Percentiles rank a stretch among this genome's conserved stretches.
phyloP scores from a whole-genome alignment of 495 filamentous ascomycete genomes.

The Immersiella caudata region DNA sequence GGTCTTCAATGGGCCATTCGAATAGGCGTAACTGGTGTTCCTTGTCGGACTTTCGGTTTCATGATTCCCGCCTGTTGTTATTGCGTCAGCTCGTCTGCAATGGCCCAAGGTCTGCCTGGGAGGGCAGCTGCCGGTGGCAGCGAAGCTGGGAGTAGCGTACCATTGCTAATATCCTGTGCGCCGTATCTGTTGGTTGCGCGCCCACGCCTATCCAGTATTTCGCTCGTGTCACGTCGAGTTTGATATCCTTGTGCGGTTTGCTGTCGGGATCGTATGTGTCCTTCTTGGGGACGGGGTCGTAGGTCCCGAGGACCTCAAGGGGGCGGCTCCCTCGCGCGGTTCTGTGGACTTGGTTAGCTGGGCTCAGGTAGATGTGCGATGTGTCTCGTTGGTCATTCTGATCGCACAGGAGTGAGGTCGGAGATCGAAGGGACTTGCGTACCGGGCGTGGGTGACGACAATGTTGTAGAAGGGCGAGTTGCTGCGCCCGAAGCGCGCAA shows the following conservation, averaged over 20 bases:
- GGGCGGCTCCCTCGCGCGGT: conserved; percentile 83
- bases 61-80: neutral
- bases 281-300: conserved; percentile 83
- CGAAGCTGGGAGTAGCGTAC: conserved; percentile 53
- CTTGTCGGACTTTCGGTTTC: conserved; percentile 1
- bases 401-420: conserved; percentile 14
- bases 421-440: conserved; percentile 32
- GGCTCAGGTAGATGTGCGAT: neutral
- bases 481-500: conserved; percentile 89
- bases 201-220: conserved; percentile 98
- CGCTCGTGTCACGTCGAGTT: conserved; percentile 76
- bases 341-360: conserved; percentile 37
- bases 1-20: neutral
- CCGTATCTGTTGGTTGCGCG: conserved; percentile 87
- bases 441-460: conserved; percentile 94
- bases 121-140: no score
- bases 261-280: conserved; percentile 67
- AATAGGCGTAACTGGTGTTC: neutral
- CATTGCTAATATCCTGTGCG: conserved; percentile 84
- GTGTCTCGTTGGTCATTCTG: conserved; percentile 2
- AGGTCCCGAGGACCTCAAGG: conserved; percentile 92
- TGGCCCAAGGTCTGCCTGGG: no score
- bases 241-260: conserved; percentile 82
- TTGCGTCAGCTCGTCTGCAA: neutral
- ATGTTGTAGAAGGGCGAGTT: conserved; percentile 95